A percentile compares a stretch with the other conserved stretches of the same genome.
Evolutionary conservation across 1,284 basidiomycete species (phyloP).

Genomic region (Ustanciosporium gigantosporum): DNA sequence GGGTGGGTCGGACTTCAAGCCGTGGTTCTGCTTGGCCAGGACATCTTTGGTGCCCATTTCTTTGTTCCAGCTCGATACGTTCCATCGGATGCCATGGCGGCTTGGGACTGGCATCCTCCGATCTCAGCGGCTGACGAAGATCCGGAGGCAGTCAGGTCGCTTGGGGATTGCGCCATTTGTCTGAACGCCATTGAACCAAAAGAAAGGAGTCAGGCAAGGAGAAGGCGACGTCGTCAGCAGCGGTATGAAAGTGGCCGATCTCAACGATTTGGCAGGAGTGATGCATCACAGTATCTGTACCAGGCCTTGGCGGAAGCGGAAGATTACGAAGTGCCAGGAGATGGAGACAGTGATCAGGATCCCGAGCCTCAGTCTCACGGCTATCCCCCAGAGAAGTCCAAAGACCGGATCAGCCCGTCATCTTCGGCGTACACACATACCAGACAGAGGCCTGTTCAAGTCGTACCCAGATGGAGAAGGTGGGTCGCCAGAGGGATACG

Average conservation of each 20-base stretch:
- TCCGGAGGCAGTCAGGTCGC: neutral
- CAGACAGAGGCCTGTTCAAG: neutral
- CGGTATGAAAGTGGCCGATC: too few species aligned
- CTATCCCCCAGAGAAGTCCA: neutral
- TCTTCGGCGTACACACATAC: too few species aligned
- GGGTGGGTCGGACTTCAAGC: constrained; percentile 72
- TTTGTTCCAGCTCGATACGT: constrained; percentile 68
- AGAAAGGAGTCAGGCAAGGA: neutral
- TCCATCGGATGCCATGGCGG: constrained; percentile 4
- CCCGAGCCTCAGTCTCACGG: neutral
- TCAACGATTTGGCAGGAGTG: neutral
- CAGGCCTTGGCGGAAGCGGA: neutral
- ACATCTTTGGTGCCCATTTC: constrained; percentile 76
- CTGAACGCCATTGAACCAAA: constrained; percentile 13
- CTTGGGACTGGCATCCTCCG: constrained; percentile 32
- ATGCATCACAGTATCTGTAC: neutral
- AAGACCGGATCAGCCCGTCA: too few species aligned
- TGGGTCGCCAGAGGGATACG: constrained; percentile 1
- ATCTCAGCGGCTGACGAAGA: neutral
- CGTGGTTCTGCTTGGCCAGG: constrained; percentile 72
- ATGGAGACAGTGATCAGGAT: neutral
- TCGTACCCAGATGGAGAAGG: neutral
- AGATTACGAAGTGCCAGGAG: neutral
- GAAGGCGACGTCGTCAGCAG: neutral
- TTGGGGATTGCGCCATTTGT: constrained; percentile 28